phyloP scores from a whole-genome alignment of 192 early-diverging fungal genomes.

The Backusella tarrabulga region DNA sequence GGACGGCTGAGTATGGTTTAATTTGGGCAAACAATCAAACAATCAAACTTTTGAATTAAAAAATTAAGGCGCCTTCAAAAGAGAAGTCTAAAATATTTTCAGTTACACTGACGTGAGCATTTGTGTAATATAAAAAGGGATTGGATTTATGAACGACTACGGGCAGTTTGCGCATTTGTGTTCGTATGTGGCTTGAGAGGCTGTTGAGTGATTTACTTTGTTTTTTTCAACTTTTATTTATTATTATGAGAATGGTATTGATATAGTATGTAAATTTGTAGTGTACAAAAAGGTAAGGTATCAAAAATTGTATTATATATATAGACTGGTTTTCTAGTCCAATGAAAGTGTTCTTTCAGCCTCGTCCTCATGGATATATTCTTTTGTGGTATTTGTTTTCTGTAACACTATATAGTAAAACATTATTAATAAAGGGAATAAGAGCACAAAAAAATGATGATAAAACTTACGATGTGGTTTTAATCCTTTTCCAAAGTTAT shows the following conservation, averaged over 20 bases:
- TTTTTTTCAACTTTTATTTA: not conserved
- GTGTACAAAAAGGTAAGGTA: not conserved
- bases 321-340: not conserved
- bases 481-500: constrained; percentile 66
- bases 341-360: not conserved
- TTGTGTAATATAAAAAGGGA: not conserved
- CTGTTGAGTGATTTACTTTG: not conserved
- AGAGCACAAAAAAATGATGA: not conserved
- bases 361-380: not conserved
- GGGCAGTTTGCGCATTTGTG: not conserved
- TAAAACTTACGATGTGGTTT: constrained; percentile 55
- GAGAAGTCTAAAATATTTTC: not conserved
- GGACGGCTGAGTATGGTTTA: not conserved
- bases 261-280: not conserved
- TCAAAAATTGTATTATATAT: not conserved
- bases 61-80: not conserved
- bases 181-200: not conserved
- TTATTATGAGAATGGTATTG: not conserved
- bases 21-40: not conserved
- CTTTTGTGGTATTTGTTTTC: not conserved
- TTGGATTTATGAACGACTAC: not conserved
- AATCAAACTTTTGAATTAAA: not conserved
- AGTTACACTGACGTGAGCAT: not conserved
- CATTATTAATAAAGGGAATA: not conserved
- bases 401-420: not conserved